Evolutionary conservation across 2,329 filamentous ascomycete species (phyloP), one percentile per base, ranked within the genome.

Genomic region (Fusarium chuoi): DNA sequence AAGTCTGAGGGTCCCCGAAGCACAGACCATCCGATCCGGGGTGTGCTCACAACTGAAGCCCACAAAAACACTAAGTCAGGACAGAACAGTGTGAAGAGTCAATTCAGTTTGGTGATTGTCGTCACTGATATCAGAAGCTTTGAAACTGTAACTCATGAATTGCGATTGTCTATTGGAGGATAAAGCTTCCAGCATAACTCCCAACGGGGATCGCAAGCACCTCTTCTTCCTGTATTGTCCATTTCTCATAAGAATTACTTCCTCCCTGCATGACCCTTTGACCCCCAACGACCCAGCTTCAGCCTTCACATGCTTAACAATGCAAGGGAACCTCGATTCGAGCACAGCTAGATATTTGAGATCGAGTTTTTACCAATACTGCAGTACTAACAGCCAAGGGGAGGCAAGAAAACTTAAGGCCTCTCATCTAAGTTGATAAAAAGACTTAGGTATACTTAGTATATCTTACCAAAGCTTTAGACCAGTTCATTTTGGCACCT

Each of bases 1-100:
- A 59, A 44, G 38, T 22, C 13, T 24, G 51, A 18, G 41, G 41
- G 41, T 39, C 67, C 65, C 65, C 52, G 36, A 51, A 54, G 74
- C 75, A 76, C 75, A 59, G 75, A 60, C 72, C 75, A 77, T 51
- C 36, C 30, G 69, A 68, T 74, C 66, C 44, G 66, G 68, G 73
- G 70, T 65, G 70, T 65, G 56, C 30, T 36, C 41, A 42, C 46
- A 77, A 77, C 75, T 70, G 73, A 77, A 77, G 68, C 52, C 72
- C 74, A 76, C 73, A 75, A 75, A 75, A 75, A 28, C 61, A 39
- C 45, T 70, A 63, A 62, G 59, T 26, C 24, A 41, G 51, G 22
- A 54, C 33, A 60, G 26, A 20, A 68, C 48, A 68, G 54, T 65
- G 59, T 39, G 63, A 46, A 20, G 24, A 46, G 45, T 28, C 24